Evolutionary conservation across 176 grass and related monocot species (phyloP).

Genomic region (Aegilops tauschii): DNA sequence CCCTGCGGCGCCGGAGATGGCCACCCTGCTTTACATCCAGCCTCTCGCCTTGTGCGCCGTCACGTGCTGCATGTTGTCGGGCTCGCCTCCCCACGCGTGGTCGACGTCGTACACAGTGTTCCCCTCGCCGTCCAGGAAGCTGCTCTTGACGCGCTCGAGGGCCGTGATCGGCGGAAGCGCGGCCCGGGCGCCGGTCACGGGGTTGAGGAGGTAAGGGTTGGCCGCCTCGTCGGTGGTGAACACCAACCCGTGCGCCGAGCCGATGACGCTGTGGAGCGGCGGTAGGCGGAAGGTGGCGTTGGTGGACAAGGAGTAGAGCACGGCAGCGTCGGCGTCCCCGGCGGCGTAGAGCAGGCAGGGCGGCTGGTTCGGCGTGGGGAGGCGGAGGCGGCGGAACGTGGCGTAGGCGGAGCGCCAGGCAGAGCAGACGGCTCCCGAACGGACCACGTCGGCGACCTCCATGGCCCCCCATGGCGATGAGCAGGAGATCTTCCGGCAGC

Average conservation of each 20-base stretch:
- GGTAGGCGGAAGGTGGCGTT: not conserved
- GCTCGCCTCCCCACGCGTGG: not conserved
- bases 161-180: slow-evolving; percentile 3
- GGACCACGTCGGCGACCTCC: not conserved
- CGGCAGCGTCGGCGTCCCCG: not conserved
- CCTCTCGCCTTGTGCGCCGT: not conserved
- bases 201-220: slow-evolving; percentile 32
- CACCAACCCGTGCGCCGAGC: slow-evolving; percentile 18
- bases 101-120: not conserved
- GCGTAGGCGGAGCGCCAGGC: not conserved
- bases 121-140: not conserved
- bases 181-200: slow-evolving; percentile 1
- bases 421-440: not conserved
- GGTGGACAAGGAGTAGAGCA: slow-evolving; percentile 7
- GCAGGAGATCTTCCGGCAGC: slow-evolving; percentile 9
- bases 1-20: not conserved
- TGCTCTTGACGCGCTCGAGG: not conserved
- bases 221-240: slow-evolving; percentile 1
- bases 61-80: not conserved
- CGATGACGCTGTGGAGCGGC: not conserved
- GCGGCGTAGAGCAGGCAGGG: slow-evolving; percentile 9
- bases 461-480: not conserved
- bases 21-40: not conserved
- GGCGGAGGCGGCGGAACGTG: not conserved
- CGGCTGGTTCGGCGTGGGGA: not conserved